Percentiles rank a stretch among this genome's conserved stretches.
phyloP scores from a whole-genome alignment of 164 flowering plant species.

The Dillenia suffruticosa region DNA sequence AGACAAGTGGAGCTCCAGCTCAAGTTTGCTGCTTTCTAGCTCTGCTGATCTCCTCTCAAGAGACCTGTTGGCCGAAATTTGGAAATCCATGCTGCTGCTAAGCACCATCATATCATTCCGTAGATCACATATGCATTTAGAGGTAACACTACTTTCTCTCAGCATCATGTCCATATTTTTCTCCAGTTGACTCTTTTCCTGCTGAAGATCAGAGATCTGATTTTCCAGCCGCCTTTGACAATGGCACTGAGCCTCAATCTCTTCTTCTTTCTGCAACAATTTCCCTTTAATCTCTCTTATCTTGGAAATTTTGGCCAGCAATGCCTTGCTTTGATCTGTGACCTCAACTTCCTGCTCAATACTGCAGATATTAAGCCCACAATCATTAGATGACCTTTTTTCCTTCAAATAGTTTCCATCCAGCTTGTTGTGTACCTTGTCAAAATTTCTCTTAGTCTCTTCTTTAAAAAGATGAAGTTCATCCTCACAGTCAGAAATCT shows the following conservation, averaged over 20 bases:
- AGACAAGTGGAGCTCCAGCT: constrained; percentile 47
- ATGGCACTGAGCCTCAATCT: constrained; percentile 23
- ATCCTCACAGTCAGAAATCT: constrained; percentile 24
- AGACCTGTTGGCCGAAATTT: constrained; percentile 43
- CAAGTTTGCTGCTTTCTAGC: constrained; percentile 42
- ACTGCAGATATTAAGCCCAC: constrained; percentile 25
- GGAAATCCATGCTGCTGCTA: constrained; percentile 43
- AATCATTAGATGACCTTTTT: constrained; percentile 13
- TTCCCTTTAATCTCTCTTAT: constrained; percentile 24
- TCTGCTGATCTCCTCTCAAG: constrained; percentile 50
- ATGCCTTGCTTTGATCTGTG: constrained; percentile 21
- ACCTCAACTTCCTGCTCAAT: constrained; percentile 23
- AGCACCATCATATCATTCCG: constrained; percentile 36
- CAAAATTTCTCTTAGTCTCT: constrained; percentile 13
- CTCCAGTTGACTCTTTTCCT: constrained; percentile 41
- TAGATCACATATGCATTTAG: constrained; percentile 48
- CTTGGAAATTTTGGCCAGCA: constrained; percentile 24
- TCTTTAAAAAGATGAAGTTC: constrained; percentile 15
- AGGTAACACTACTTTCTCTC: constrained; percentile 31
- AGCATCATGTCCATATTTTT: constrained; percentile 28
- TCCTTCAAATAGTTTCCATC: constrained; percentile 13
- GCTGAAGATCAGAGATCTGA: constrained; percentile 33
- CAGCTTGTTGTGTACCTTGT: constrained; percentile 18
- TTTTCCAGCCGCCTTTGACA: constrained; percentile 29
- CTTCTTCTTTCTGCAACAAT: constrained; percentile 39